Evolutionary conservation across 2,329 filamentous ascomycete species (phyloP).

Genomic region (Boeremia lycopersici): DNA sequence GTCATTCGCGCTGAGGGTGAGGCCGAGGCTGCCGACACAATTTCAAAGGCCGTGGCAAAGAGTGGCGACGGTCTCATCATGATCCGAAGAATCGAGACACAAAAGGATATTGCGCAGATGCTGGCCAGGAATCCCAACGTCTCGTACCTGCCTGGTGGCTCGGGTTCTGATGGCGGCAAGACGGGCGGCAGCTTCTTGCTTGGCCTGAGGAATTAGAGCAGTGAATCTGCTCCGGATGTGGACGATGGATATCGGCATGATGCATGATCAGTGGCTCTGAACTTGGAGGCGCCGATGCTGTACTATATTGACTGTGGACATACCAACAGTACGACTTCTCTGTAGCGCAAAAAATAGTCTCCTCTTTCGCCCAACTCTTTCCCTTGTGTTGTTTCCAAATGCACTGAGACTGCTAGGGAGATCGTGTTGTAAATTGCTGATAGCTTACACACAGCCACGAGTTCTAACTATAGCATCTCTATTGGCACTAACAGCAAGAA

Average conservation of each 20-base stretch:
- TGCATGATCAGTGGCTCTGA: slow-evolving; percentile 31
- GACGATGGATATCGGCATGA: slow-evolving; percentile 16
- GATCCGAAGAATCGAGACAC: slow-evolving; percentile 97
- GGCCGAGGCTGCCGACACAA: slow-evolving; percentile 94
- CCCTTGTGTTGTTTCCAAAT: not conserved
- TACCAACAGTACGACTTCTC: slow-evolving; percentile 24
- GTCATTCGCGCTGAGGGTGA: slow-evolving; percentile 98
- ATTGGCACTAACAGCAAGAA: too few species aligned
- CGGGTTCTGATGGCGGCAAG: slow-evolving; percentile 61
- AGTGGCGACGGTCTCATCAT: slow-evolving; percentile 90
- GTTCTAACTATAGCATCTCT: too few species aligned
- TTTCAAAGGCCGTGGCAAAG: slow-evolving; percentile 92
- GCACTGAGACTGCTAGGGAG: too few species aligned
- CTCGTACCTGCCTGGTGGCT: slow-evolving; percentile 84
- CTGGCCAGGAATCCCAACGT: slow-evolving; percentile 92
- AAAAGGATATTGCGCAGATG: slow-evolving; percentile 91
- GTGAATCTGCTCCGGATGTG: not conserved
- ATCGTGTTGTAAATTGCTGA: too few species aligned
- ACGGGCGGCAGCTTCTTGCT: slow-evolving; percentile 69
- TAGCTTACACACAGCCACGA: too few species aligned
- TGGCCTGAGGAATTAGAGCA: slow-evolving; percentile 61
- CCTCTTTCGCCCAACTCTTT: slow-evolving; percentile 31
- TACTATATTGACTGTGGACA: slow-evolving; percentile 38
- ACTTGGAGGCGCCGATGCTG: slow-evolving; percentile 28
- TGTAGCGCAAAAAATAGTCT: slow-evolving; percentile 45